These are phyloP conservation scores for Lyophyllum decastes DNA, from an alignment of 768 basidiomycete species.

Conservation along the genomic window DNA sequence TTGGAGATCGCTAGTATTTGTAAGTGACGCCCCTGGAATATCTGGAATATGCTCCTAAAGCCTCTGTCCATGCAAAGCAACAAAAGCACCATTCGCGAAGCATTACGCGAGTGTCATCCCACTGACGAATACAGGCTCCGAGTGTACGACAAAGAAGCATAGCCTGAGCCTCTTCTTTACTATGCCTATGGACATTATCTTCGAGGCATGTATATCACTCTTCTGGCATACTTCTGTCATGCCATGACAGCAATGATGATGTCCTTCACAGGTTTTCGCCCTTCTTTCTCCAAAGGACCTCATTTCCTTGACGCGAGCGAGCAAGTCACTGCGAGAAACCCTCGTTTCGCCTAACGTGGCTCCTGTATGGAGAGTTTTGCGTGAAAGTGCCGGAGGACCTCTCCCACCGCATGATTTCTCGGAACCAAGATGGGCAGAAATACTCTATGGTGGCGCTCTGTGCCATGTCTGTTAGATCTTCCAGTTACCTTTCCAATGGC, in stretches of 20 bases:
- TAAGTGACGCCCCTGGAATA: no score
- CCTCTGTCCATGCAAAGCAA: no score
- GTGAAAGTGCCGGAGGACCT: background rate
- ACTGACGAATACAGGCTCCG: no score
- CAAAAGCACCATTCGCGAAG: no score
- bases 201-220: background rate
- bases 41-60: no score
- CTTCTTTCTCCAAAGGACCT: background rate
- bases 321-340: background rate
- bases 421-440: background rate
- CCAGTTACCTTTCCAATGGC: no score
- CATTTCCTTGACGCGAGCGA: background rate
- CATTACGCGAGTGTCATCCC: no score
- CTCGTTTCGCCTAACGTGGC: background rate
- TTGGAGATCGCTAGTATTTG: no score
- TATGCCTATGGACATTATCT: background rate
- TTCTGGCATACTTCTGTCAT: no score
- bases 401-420: background rate
- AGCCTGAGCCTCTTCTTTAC: background rate
- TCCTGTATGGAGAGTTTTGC: background rate
- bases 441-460: background rate
- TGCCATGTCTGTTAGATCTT: no score
- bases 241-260: no score
- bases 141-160: no score
- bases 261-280: background rate